A percentile compares a stretch with the other conserved stretches of the same genome.
Evolutionary conservation across 1,284 basidiomycete species (phyloP).

Genomic region (Vanrija pseudolonga): DNA sequence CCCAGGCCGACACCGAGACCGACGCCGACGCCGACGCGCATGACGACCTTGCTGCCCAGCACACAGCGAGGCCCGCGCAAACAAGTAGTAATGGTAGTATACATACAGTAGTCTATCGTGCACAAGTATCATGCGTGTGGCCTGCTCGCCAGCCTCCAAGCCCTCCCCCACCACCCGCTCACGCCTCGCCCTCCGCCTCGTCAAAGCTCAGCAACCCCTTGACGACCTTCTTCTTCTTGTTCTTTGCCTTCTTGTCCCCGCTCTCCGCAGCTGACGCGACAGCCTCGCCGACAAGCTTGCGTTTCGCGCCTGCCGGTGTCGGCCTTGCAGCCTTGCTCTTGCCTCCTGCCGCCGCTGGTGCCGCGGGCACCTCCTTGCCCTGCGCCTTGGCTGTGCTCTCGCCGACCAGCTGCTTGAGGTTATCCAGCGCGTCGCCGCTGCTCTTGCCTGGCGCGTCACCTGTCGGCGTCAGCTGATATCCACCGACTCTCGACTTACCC

Average conservation of each 20-base stretch:
- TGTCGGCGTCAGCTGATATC: background rate
- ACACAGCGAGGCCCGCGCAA: no score
- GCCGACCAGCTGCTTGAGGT: slow-evolving; percentile 1
- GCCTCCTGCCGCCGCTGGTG: slow-evolving; percentile 13
- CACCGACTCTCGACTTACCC: slow-evolving; percentile 54
- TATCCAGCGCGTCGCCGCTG: no score
- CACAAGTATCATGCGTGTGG: no score
- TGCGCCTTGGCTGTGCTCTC: background rate
- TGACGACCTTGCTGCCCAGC: no score
- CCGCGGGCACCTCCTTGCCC: background rate
- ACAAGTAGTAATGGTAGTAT: no score
- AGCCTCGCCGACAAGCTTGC: slow-evolving; percentile 36
- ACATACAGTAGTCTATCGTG: no score
- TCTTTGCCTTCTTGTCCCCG: slow-evolving; percentile 24
- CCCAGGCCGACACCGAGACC: background rate
- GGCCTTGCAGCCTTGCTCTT: slow-evolving; percentile 10
- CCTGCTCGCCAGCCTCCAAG: background rate
- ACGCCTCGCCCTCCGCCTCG: slow-evolving; percentile 34
- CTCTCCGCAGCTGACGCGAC: slow-evolving; percentile 2
- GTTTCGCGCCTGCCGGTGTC: slow-evolving; percentile 24
- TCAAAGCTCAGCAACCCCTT: slow-evolving; percentile 45
- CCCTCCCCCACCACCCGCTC: background rate
- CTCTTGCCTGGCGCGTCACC: background rate
- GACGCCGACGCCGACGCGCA: background rate
- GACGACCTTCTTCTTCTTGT: slow-evolving; percentile 41